Evolutionary conservation across 2,329 filamentous ascomycete genomes (phyloP).

Genomic region (Penicillium capsulatum): DNA sequence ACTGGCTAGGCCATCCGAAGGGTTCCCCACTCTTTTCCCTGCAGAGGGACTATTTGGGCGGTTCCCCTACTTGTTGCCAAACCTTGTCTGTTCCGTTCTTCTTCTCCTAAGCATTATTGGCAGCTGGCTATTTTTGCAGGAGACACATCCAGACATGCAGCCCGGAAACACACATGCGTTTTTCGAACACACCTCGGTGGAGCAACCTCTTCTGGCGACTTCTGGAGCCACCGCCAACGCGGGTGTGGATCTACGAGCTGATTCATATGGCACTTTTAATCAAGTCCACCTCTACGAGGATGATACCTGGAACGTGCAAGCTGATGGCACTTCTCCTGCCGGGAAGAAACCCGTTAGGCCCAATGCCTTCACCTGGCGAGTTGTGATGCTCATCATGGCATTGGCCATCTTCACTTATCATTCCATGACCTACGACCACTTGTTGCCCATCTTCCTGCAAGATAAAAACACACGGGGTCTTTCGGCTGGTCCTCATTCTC

Average conservation of each 20-base stretch:
- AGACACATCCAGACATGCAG: constrained; percentile 83
- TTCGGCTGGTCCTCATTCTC: constrained; percentile 31
- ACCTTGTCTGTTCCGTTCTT: constrained; percentile 73
- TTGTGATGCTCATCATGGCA: constrained; percentile 73
- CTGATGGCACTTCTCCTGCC: constrained; percentile 43
- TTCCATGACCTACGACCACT: constrained; percentile 89
- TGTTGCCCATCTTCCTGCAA: constrained; percentile 89
- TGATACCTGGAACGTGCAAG: constrained; percentile 50
- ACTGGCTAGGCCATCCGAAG: constrained; percentile 71
- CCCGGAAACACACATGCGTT: constrained; percentile 44
- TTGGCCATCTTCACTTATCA: constrained; percentile 91
- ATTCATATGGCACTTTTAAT: constrained; percentile 73
- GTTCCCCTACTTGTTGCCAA: constrained; percentile 86
- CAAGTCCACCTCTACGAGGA: constrained; percentile 53
- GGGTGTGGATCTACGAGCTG: constrained; percentile 68
- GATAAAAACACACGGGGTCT: constrained; percentile 50
- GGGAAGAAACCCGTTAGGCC: constrained; percentile 37
- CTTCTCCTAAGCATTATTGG: constrained; percentile 74
- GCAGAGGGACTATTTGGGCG: constrained; percentile 64
- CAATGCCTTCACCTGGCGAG: constrained; percentile 57
- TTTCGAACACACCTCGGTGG: constrained; percentile 47
- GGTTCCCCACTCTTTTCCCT: constrained; percentile 69
- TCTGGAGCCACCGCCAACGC: constrained; percentile 70
- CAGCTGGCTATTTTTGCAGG: constrained; percentile 76
- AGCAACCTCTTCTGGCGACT: constrained; percentile 71